Evolutionary conservation across 139 green algal genomes (phyloP).

Genomic region (Tetradesmus obliquus): DNA sequence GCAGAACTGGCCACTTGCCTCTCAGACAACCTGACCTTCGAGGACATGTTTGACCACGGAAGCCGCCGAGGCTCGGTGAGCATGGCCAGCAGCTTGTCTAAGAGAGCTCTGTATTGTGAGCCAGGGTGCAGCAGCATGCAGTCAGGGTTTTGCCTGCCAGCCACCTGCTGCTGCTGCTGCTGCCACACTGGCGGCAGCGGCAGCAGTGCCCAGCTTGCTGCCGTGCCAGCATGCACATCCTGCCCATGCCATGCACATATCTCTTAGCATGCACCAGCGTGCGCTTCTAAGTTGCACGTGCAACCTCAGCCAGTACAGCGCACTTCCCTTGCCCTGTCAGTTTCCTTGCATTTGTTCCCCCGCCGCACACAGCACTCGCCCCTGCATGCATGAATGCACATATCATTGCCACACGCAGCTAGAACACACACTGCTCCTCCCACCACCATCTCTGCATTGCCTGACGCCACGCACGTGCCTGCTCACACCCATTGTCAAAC

Average conservation of each 20-base stretch:
- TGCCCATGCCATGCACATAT: no score
- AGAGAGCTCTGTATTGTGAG: background rate
- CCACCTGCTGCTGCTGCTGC: background rate
- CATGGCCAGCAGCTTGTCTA: background rate
- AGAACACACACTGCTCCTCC: background rate
- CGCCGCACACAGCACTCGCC: background rate
- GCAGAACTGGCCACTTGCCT: constrained; percentile 36
- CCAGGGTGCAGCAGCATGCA: background rate
- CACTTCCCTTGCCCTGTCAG: background rate
- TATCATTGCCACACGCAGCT: background rate
- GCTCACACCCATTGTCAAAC: background rate
- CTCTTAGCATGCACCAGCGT: no score
- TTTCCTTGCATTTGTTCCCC: background rate
- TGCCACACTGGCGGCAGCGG: background rate
- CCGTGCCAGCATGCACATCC: no score
- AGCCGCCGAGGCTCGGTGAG: constrained; percentile 45
- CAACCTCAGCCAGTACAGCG: background rate
- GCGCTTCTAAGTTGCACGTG: no score
- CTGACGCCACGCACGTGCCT: background rate
- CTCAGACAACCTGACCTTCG: constrained; percentile 35
- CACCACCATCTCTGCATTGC: background rate
- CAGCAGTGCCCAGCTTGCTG: background rate
- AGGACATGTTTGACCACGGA: constrained; percentile 42
- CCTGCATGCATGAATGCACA: background rate
- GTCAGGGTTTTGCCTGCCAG: background rate